Base-by-base conservation (phyloP, 108 stramenopile genomes). In the Epithemia pelagica region DNA sequence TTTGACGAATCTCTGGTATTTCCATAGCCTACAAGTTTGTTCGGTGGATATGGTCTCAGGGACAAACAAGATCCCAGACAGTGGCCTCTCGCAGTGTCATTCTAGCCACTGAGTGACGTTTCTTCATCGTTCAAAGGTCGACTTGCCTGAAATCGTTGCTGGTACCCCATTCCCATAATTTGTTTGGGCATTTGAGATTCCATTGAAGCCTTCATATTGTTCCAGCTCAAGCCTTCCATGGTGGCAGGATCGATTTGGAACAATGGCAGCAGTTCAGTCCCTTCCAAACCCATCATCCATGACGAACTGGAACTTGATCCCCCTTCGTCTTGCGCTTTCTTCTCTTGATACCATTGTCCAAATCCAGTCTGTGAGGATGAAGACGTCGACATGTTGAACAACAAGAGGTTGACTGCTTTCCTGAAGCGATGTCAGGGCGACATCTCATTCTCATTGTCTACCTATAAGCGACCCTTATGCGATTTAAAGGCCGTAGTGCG, bases 151-250 rank as follows among this genome's bases (percentile, higher is more conserved):
- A 94, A 94, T 54, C 92, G 78, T 73, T 94, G 89, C 64, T 94
- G 92, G 64, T 94, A 94, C 70, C 89, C 89, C 86, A 94, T 86
- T 28, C 92, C 92, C 76, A 91, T 67, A 52, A 94, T 86, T 69
- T 91, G 83, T 72, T 84, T 80, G 21, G 92, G 92, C 75, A 94
- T 76, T 71, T 87, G 82, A 0, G 88, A 76, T 69, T 94, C 92
- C 76, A 94, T 82, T 15, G 83, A 72, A 28, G 86, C 79, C 31
- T 80, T 85, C 86, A 94, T 88, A 65, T 66, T 78, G 51, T 80
- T 69, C 51, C 82, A 77, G 28, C 73, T 72, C 24, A 85, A 80
- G 18, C 59, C 73, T 51, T 66, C 68, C 67, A 77, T 72, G 65
- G 64, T 32, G 29, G 66, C 71, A 19, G 74, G 66, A 63, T 61